Evolutionary conservation across 108 stramenopile species (phyloP).

Genomic region (Nitzschia sp.): DNA sequence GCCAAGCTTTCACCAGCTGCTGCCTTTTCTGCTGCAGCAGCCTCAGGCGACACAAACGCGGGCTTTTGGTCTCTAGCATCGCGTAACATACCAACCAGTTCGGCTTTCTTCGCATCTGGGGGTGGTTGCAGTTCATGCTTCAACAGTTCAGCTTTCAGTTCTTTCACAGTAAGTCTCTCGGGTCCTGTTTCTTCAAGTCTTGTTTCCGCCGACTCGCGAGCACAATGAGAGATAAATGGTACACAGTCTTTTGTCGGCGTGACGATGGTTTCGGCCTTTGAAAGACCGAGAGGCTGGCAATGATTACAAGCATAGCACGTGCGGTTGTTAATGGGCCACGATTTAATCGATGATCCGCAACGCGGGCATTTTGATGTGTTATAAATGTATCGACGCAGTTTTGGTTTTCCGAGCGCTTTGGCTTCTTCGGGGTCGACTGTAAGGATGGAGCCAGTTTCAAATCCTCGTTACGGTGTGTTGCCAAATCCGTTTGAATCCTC

Average conservation of each 20-base stretch:
- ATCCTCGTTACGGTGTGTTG: slow-evolving; percentile 58
- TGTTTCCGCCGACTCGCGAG: slow-evolving; percentile 33
- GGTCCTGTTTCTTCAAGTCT: slow-evolving; percentile 50
- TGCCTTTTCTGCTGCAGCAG: slow-evolving; percentile 64
- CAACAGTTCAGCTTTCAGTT: slow-evolving; percentile 45
- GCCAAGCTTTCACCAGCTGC: slow-evolving; percentile 64
- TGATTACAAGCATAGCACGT: slow-evolving; percentile 69
- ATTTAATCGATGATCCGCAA: slow-evolving; percentile 43
- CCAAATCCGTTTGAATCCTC: slow-evolving; percentile 61
- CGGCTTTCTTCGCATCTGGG: slow-evolving; percentile 42
- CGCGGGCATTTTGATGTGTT: slow-evolving; percentile 59
- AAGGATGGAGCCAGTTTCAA: slow-evolving; percentile 61
- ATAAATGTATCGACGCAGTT: slow-evolving; percentile 67
- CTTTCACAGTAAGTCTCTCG: slow-evolving; percentile 52
- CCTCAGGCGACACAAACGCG: slow-evolving; percentile 51
- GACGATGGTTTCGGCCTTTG: background rate
- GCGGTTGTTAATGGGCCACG: slow-evolving; percentile 60
- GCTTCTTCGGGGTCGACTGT: slow-evolving; percentile 62
- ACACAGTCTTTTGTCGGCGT: slow-evolving; percentile 30
- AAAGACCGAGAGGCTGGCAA: slow-evolving; percentile 52
- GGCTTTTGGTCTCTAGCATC: slow-evolving; percentile 16
- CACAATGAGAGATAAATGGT: slow-evolving; percentile 73
- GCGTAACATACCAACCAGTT: slow-evolving; percentile 34
- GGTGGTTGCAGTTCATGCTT: slow-evolving; percentile 14
- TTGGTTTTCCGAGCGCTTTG: slow-evolving; percentile 36